Conservation (phyloP, 2,329 filamentous ascomycete genomes). For the Scytalidium lignicola region DNA sequence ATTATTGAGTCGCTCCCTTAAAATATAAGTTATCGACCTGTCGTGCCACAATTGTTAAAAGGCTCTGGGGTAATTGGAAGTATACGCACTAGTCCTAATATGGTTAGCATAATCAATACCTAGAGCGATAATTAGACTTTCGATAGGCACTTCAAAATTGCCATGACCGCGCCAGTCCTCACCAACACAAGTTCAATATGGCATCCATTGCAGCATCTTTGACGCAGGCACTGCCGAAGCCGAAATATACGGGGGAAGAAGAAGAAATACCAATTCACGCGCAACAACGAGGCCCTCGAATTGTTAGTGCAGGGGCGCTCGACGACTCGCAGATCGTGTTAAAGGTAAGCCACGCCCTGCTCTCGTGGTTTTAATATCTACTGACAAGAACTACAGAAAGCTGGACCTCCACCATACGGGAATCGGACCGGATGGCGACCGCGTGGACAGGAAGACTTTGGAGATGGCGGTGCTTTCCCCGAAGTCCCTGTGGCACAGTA, state of each 20-base stretch:
- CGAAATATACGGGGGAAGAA: slow-evolving; percentile 85
- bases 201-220: slow-evolving; percentile 66
- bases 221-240: slow-evolving; percentile 76
- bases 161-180: slow-evolving; percentile 5
- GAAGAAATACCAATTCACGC: slow-evolving; percentile 70
- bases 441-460: slow-evolving; percentile 83
- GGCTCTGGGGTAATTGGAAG: neutral
- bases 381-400: slow-evolving; percentile 46
- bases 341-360: slow-evolving; percentile 44
- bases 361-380: slow-evolving; percentile 1
- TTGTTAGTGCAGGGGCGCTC: slow-evolving; percentile 73
- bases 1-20: no score
- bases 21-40: no score
- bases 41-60: no score
- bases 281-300: slow-evolving; percentile 73
- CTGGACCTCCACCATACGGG: slow-evolving; percentile 82
- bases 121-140: slow-evolving; percentile 11
- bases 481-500: slow-evolving; percentile 94
- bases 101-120: slow-evolving; percentile 8
- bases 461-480: slow-evolving; percentile 92
- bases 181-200: slow-evolving; percentile 39
- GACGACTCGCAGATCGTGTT: slow-evolving; percentile 83
- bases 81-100: slow-evolving; percentile 6
- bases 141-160: slow-evolving; percentile 7
- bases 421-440: slow-evolving; percentile 88